These are phyloP conservation scores for Coemansia sp. DNA, from an alignment of 192 early-diverging fungal genomes.

Conservation along the genomic window DNA sequence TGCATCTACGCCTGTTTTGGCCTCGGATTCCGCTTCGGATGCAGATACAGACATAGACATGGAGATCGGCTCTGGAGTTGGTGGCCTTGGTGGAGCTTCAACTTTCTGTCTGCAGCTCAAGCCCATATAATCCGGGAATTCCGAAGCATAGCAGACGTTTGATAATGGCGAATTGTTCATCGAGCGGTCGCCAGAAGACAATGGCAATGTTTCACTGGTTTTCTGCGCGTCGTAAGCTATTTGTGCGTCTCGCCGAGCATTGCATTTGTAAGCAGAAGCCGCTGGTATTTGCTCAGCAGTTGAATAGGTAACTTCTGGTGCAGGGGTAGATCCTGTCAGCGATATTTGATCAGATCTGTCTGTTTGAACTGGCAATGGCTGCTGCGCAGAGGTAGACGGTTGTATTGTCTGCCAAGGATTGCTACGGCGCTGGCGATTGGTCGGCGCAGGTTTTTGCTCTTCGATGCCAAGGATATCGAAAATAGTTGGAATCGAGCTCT, in stretches of 20 bases:
- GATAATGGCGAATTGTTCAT: constrained; percentile 5
- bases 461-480: constrained; percentile 44
- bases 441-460: constrained; percentile 17
- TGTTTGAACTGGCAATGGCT: no score
- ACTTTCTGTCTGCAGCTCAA: background rate
- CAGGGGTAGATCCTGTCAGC: no score
- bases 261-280: no score
- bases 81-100: constrained; percentile 3
- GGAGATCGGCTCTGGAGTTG: background rate
- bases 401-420: background rate
- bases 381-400: no score
- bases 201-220: background rate
- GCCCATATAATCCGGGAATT: constrained; percentile 1
- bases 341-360: no score
- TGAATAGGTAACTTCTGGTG: no score
- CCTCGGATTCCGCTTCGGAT: background rate
- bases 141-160: constrained; percentile 5
- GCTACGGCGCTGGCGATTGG: background rate
- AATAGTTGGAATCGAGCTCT: constrained; percentile 27
- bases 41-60: background rate
- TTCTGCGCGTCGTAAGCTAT: background rate
- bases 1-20: background rate
- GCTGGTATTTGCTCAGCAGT: no score
- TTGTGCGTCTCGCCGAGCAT: background rate
- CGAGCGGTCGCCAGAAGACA: background rate